Evolutionary conservation across 257 asterid species (phyloP).

Genomic region (Nicotiana paniculata): DNA sequence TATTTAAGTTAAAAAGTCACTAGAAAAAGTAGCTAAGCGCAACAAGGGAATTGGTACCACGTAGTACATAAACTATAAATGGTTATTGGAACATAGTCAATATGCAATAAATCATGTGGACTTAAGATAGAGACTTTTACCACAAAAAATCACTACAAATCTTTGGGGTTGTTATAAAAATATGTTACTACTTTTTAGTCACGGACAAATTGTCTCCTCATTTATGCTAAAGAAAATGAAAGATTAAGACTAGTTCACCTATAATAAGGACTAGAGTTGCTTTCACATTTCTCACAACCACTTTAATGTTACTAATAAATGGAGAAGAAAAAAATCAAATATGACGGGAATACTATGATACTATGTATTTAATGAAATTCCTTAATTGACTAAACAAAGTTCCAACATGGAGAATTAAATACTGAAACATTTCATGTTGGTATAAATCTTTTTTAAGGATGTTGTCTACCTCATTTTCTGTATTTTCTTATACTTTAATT

Average conservation of each 20-base stretch:
- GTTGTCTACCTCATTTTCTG: neutral
- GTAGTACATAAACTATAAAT: neutral
- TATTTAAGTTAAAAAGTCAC: too few species aligned
- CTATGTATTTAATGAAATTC: neutral
- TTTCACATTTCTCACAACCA: neutral
- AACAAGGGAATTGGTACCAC: neutral
- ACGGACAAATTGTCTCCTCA: neutral
- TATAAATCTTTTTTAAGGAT: neutral
- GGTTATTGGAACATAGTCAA: neutral
- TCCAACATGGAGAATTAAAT: neutral
- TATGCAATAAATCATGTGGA: neutral
- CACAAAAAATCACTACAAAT: neutral
- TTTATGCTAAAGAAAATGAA: neutral
- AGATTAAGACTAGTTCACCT: neutral
- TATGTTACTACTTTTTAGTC: neutral
- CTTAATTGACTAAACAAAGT: neutral
- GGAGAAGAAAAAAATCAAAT: neutral
- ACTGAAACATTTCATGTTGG: neutral
- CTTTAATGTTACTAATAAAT: neutral
- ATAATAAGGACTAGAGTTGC: constrained; percentile 2
- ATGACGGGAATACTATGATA: constrained; percentile 8
- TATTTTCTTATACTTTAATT: neutral
- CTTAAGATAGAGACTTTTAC: neutral
- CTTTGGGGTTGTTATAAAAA: neutral
- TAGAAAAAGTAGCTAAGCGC: neutral